Evolutionary conservation across 495 filamentous ascomycete genomes (phyloP).

Genomic region (Echria macrotheca): DNA sequence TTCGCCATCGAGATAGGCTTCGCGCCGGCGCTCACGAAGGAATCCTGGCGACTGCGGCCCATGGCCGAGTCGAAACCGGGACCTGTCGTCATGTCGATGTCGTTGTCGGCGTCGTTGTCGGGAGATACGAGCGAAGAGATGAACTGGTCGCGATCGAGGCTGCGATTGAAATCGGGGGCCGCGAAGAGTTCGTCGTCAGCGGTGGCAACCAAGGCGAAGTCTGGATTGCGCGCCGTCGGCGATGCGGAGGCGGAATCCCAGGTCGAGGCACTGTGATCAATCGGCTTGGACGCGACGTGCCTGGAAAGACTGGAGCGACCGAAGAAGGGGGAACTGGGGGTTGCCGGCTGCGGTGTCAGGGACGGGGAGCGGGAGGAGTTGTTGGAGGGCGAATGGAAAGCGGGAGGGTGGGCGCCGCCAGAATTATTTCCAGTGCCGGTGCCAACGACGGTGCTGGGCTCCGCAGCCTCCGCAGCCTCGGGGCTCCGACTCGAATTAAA

Average conservation of each 20-base stretch:
- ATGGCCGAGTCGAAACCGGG: constrained; percentile 51
- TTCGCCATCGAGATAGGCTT: constrained; percentile 82
- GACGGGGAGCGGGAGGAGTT: constrained; percentile 33
- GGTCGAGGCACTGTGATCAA: constrained; percentile 14
- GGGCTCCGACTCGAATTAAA: constrained; percentile 24
- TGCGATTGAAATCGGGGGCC: constrained; percentile 30
- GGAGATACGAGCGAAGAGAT: constrained; percentile 2
- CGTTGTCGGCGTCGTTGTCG: constrained; percentile 31
- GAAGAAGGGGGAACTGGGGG: constrained; percentile 29
- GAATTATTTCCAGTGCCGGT: constrained; percentile 13
- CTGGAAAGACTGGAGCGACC: constrained; percentile 32
- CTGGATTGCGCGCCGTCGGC: constrained; percentile 15
- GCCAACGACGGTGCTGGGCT: constrained; percentile 20
- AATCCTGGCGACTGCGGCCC: constrained; percentile 60
- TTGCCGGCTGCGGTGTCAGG: constrained; percentile 37
- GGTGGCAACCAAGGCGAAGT: constrained; percentile 11
- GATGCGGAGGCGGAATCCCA: constrained; percentile 24
- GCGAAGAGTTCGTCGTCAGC: constrained; percentile 31
- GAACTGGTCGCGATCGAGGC: not conserved
- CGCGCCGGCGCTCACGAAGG: constrained; percentile 70
- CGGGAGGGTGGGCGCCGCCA: constrained; percentile 14
- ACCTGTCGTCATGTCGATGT: constrained; percentile 57
- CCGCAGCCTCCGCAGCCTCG: constrained; percentile 22
- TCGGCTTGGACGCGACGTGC: constrained; percentile 20
- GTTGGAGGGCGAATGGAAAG: constrained; percentile 28